Evolutionary conservation across 257 asterid species (phyloP), one percentile per base, ranked within the genome.

Genomic region (Datura wrightii): DNA sequence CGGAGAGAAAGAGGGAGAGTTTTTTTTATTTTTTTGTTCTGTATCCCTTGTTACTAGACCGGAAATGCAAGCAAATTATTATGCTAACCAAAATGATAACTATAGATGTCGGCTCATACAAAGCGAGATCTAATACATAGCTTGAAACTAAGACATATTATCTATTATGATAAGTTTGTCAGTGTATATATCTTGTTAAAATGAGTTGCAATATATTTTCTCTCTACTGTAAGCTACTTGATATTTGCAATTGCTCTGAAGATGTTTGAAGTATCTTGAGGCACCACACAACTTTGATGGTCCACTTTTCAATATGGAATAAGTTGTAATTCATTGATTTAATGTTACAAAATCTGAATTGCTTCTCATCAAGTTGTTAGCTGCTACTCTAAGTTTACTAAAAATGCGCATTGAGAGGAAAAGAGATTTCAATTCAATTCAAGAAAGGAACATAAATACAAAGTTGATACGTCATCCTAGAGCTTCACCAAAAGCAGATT

Each of bases 401-500:
- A 80, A 2, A 56, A 14, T 80, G 19, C 4, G 2, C 24, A 39
- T 80, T 16, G 71, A 39, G 13, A 66, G n/a, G 63, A 16, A 50
- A n/a, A 19, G 39, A 24, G 8, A 5, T 1, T 18, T 52, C 14
- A 4, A 0, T 39, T 34, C 36, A 15, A 56, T 3, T 16, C 66
- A 53, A 13, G 24, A 19, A 5, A 18, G 1, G 46, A 42, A 48
- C 2, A 48, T 80, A 8, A 41, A 34, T 13, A 11, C 11, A 60
- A 66, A 79, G 8, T 14, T 79, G 13, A 79, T 79, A 42, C 31
- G 48, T 15, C 42, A 24, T 18, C 15, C 71, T 48, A 15, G 69
- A 39, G 72, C 83, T 19, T 58, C 83, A 2, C 19, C 71, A n/a
- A 56, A 79, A 19, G 66, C 65, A 15, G 65, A 79, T 16, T 53